Base-by-base conservation (phyloP, 345 rosid species). In the Salix suchowensis region DNA sequence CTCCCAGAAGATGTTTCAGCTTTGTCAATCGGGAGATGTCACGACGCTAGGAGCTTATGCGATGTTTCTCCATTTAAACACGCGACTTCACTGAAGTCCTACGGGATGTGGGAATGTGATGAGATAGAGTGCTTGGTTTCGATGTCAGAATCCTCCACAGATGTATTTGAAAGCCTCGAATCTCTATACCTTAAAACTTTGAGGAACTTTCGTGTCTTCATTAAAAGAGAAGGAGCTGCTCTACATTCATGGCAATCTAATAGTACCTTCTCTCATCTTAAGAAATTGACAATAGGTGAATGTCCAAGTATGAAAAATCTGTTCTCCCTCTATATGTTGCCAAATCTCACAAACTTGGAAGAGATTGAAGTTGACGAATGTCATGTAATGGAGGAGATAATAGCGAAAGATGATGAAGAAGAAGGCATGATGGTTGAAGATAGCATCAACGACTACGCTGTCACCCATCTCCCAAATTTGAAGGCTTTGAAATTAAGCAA, bases 371-470 rank as follows among this genome's bases (percentile, higher is more conserved):
- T 83, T 13, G 0, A 0, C 0, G 0, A 11, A 11, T 79, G 85
- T 61, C 0, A 15, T 0, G 1, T 44, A 62, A 12, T 81, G 69
- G 82, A 79, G 77, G 82, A 79, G 76, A 78, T 85, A 79, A 70
- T 81, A 30, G 79, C 60, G 69, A 18, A 28, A 1, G 37, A 60
- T 7, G 48, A 71, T 40, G 34, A 32, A 32, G 34, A 32, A 32
- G 34, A 32, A 32, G 34, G 1, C 34, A 32, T 32, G 5, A 58
- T n/a, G 26, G 26, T 1, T 58, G 13, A 58, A 23, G 28, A 58
- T 58, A n/a, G 62, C 62, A 58, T 21, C 44, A 9, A 7, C 18
- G 6, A 13, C 71, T 19, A 21, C 71, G 6, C 7, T 15, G n/a
- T 24, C 18, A 26, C 32, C 68, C 23, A n/a, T 28, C 76, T 80